These are phyloP conservation scores for Acanthamoeba culbertsoni DNA, from an alignment of 208 protist species.

Conservation along the genomic window DNA sequence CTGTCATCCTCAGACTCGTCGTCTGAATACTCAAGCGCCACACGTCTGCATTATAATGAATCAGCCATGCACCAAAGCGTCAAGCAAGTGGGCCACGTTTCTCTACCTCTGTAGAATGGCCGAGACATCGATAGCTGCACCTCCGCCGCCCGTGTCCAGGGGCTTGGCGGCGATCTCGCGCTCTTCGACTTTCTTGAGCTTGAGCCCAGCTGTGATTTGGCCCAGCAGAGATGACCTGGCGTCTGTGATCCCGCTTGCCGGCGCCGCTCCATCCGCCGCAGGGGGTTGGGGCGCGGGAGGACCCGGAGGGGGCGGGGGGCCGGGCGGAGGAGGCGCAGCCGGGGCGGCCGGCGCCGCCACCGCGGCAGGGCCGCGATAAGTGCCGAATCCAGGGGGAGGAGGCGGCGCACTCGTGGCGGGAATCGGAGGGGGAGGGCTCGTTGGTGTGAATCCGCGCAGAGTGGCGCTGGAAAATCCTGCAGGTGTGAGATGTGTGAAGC, in stretches of 20 bases:
- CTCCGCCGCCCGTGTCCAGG: neutral
- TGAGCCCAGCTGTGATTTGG: constrained; percentile 7
- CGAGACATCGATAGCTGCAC: constrained; percentile 38
- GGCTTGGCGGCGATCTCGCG: neutral
- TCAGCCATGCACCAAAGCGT: neutral
- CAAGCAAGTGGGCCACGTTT: neutral
- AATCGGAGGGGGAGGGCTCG: no score
- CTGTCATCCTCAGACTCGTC: constrained; percentile 38
- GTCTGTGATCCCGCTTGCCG: neutral
- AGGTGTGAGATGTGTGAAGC: no score
- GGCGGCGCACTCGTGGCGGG: neutral
- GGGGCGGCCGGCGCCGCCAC: neutral
- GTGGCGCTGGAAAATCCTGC: no score
- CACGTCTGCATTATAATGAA: constrained; percentile 48
- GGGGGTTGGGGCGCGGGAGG: constrained; percentile 9
- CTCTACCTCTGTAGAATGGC: constrained; percentile 35
- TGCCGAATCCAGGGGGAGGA: neutral
- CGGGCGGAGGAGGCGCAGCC: neutral
- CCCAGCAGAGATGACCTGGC: neutral
- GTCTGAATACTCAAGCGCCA: constrained; percentile 60
- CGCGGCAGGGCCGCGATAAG: neutral
- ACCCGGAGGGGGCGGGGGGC: neutral
- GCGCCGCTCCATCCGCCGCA: neutral
- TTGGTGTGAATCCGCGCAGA: no score
- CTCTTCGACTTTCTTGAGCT: constrained; percentile 35